These are phyloP conservation scores for Tylopilus vinaceipallidus DNA, from an alignment of 768 basidiomycete genomes.

Conservation along the genomic window DNA sequence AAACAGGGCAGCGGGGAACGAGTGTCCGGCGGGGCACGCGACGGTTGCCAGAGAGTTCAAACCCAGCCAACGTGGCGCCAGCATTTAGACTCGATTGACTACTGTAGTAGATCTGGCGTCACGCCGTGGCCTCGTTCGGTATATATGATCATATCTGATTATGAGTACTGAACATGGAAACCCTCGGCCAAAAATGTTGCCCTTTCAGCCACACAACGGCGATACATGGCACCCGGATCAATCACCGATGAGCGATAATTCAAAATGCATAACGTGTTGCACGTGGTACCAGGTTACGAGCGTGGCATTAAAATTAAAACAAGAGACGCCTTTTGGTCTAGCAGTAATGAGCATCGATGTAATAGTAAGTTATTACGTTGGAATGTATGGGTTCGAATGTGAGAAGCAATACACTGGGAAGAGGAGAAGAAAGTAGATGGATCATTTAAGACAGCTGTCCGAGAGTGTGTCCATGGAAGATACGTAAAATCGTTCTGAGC, in stretches of 20 bases:
- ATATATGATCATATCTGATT: too few relatives aligned
- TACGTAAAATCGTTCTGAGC: conserved; percentile 25
- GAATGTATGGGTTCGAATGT: conserved; percentile 17
- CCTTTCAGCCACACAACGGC: neutral
- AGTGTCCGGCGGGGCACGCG: neutral
- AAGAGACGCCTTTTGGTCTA: conserved; percentile 10
- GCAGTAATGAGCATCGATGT: conserved; percentile 15
- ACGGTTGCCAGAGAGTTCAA: conserved; percentile 12
- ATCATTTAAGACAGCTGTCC: conserved; percentile 19
- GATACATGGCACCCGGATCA: conserved; percentile 14
- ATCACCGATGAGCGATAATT: conserved; percentile 7
- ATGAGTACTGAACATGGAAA: too few relatives aligned
- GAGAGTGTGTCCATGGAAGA: conserved; percentile 14
- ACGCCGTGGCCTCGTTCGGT: too few relatives aligned
- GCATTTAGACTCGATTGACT: conserved; percentile 26
- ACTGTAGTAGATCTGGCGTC: conserved; percentile 18
- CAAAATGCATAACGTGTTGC: neutral
- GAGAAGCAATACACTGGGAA: conserved; percentile 19
- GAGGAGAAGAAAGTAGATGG: conserved; percentile 1
- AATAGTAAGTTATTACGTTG: conserved; percentile 25
- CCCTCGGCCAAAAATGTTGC: too few relatives aligned
- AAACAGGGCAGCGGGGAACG: conserved; percentile 23
- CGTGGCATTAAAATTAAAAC: conserved; percentile 13
- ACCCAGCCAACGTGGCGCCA: conserved; percentile 19
- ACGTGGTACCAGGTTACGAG: conserved; percentile 10